Conservation (phyloP, 2,329 filamentous ascomycete genomes). For the Phyllosticta paracitricarpa region DNA sequence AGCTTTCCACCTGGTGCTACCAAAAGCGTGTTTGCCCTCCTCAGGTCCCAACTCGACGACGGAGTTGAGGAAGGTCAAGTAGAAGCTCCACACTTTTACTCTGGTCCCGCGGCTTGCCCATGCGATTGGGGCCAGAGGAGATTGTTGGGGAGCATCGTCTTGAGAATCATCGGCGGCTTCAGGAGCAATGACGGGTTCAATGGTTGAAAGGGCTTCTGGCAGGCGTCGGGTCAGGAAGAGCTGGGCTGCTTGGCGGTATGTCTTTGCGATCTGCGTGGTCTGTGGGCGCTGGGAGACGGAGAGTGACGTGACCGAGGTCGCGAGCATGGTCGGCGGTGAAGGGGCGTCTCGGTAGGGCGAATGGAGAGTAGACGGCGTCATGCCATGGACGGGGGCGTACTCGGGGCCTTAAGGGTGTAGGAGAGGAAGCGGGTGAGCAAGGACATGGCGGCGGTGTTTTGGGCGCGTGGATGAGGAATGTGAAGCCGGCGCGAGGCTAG, state of each 20-base stretch:
- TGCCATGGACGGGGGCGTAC: constrained; percentile 32
- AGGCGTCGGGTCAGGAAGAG: constrained; percentile 90
- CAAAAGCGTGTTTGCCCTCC: constrained; percentile 83
- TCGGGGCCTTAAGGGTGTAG: constrained; percentile 1
- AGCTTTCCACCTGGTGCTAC: constrained; percentile 71
- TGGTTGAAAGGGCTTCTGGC: constrained; percentile 76
- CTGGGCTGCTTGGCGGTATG: constrained; percentile 87
- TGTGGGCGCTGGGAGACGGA: constrained; percentile 48
- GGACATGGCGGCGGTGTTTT: constrained; percentile 9
- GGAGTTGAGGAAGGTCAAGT: constrained; percentile 85
- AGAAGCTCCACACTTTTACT: constrained; percentile 96
- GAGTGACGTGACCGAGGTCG: constrained; percentile 61
- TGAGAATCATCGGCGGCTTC: constrained; percentile 13
- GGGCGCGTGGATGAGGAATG: constrained; percentile 6
- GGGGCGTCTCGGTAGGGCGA: constrained; percentile 41
- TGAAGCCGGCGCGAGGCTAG: background rate
- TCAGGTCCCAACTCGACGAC: constrained; percentile 81
- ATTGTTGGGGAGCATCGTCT: constrained; percentile 11
- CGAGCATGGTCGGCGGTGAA: constrained; percentile 45
- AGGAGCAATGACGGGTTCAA: constrained; percentile 70
- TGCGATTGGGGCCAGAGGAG: constrained; percentile 59
- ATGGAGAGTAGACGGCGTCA: constrained; percentile 25
- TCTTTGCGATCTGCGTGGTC: constrained; percentile 71
- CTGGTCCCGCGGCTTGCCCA: constrained; percentile 70
- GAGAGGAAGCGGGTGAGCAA: constrained; percentile 1